Base-by-base conservation (phyloP, 345 rosid genomes). In the Citrus hindsii region DNA sequence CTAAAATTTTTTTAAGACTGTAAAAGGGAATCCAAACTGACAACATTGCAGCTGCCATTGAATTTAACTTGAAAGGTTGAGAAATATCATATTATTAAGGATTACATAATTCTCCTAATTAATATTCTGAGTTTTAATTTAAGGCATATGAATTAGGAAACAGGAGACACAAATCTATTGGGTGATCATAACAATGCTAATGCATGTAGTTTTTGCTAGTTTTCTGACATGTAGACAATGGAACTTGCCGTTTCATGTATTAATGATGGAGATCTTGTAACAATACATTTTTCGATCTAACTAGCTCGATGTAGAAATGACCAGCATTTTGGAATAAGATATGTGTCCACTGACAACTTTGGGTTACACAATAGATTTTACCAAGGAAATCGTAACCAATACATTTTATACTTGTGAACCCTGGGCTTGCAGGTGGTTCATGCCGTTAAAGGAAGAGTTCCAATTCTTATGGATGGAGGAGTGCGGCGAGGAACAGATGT, bases 391-490 rank as follows among this genome's bases (percentile, higher is more conserved):
- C 16, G 14, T 37, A 59, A 18, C 9, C 1, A 42, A 42, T 5
- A 16, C 14, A 46, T n/a, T 48, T 19, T 27, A 46, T 63, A 35
- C 48, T 53, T 30, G 32, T 66, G 35, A 24, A 61, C 27, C 25
- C 30, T 64, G 79, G 67, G 67, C 56, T 53, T 82, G 77, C 85
- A 93, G 98, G 86, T 95, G 78, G 97, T 91, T 76, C 85, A 83
- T 1, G 94, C 87, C 27, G 93, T 93, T 33, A 76, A 82, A 82
- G 93, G 98, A 66, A 91, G 82, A 77, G 74, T 93, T 80, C 98
- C 96, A 0, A 94, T 95, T 58, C 85, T 93, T 27, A 42, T 93
- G 42, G 96, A 95, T 82, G 98, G 98, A 76, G 98, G 98, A 80
- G 84, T 93, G 42, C 78, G 94, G 80, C 83, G 93, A 64, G 99